Conservation (phyloP, 805 yeast species). For the Metschnikowia similis region DNA sequence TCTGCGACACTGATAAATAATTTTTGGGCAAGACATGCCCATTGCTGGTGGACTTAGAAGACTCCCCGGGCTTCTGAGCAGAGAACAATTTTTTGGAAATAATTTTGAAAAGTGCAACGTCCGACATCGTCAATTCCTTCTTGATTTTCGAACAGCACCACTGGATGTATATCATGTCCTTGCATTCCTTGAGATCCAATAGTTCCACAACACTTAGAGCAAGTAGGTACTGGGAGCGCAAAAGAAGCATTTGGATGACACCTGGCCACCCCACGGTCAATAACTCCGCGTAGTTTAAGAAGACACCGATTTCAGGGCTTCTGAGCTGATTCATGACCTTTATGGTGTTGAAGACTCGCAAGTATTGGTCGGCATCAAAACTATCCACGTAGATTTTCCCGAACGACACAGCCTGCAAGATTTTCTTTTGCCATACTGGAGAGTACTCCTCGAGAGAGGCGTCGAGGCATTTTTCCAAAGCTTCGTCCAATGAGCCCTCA, state of each 20-base stretch:
- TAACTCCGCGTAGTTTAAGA: slow-evolving; percentile 58
- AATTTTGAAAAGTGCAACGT: slow-evolving; percentile 50
- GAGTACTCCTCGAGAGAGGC: slow-evolving; percentile 80
- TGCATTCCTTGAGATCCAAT: slow-evolving; percentile 37
- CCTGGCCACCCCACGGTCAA: slow-evolving; percentile 47
- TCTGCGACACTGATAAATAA: slow-evolving; percentile 46
- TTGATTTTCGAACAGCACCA: slow-evolving; percentile 80
- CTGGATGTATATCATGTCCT: slow-evolving; percentile 49
- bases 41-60: slow-evolving; percentile 18
- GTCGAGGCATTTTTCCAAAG: slow-evolving; percentile 65
- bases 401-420: slow-evolving; percentile 77
- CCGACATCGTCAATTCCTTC: slow-evolving; percentile 49
- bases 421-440: slow-evolving; percentile 71
- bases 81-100: slow-evolving; percentile 45
- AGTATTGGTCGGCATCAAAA: slow-evolving; percentile 55
- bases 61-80: slow-evolving; percentile 15
- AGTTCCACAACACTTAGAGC: slow-evolving; percentile 59
- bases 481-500: slow-evolving; percentile 45
- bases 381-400: slow-evolving; percentile 66
- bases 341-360: slow-evolving; percentile 56
- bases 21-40: slow-evolving; percentile 23
- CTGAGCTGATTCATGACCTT: slow-evolving; percentile 70
- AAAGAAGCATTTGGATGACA: slow-evolving; percentile 53
- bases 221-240: slow-evolving; percentile 55
- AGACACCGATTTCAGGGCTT: slow-evolving; percentile 60